Evolutionary conservation across 2,329 filamentous ascomycete genomes (phyloP), one percentile per base, ranked within the genome.

Genomic region (Aspergillus oerlinghausenensis): DNA sequence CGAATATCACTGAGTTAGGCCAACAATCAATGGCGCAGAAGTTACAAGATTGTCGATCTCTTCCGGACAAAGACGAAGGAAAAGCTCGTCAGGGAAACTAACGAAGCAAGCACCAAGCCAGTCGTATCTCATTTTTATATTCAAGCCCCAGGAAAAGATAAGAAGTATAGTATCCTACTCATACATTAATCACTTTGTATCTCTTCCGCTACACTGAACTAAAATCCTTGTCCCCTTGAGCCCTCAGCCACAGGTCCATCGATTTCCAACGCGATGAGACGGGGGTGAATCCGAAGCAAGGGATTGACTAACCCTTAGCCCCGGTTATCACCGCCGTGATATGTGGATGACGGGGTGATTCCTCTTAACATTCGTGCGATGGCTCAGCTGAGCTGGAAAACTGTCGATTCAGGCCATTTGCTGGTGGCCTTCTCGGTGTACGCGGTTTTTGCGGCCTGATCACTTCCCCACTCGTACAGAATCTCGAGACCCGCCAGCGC

Each of bases 401-500:
- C 63, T 17, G 73, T 73, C 49, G 74, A 73, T 60, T 77, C 70
- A 4, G 68, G 67, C 74, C 74, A 77, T 62, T 70, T 74, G 60
- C 69, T 69, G 58, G 61, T 68, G 7, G 75, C 75, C 60, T 73
- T 75, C 51, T 73, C 57, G 4, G 66, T 65, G 55, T 84, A 86
- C 50, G 78, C 75, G 40, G 81, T 73, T 65, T 81, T 79, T 23
- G 77, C 73, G 29, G 79, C 73, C 47, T 70, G 67, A 52, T 76
- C 73, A 57, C 82, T 82, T 56, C 77, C 77, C 79, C 82, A 81
- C 58, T 79, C 73, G 45, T 73, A 71, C 28, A 86, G 64, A 32
- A 83, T 58, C 11, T 77, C 73, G 32, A 88, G 70, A 2, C 84
- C 82, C 49, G 77, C 77, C 9, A 80, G 66, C 1, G 85, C 87